Percentiles rank a stretch among this genome's conserved stretches.
These are phyloP conservation scores for Leccinum variicolor DNA, from an alignment of 768 basidiomycete genomes.

Conservation along the genomic window DNA sequence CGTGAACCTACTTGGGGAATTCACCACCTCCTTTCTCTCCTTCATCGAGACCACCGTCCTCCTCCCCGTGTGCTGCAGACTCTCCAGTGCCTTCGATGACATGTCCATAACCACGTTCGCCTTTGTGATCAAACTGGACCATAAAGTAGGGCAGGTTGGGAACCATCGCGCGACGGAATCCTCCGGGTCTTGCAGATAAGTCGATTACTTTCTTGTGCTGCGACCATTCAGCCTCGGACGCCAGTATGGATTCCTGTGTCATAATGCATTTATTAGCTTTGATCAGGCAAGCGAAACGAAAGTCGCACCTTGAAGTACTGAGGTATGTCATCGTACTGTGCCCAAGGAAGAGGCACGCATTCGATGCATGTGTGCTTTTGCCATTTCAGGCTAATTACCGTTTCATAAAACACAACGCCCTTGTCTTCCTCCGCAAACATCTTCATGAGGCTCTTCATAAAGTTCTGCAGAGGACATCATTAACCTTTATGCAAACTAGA, in stretches of 20 bases:
- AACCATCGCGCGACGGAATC: constrained; percentile 93
- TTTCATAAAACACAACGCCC: constrained; percentile 95
- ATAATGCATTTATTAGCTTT: constrained; percentile 3
- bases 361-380: constrained; percentile 95
- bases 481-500: not conserved
- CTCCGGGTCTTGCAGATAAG: constrained; percentile 85
- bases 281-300: not conserved
- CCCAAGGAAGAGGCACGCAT: constrained; percentile 90
- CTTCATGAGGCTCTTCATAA: constrained; percentile 91
- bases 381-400: constrained; percentile 78
- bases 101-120: constrained; percentile 97
- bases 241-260: constrained; percentile 82
- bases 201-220: constrained; percentile 97
- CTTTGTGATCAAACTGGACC: constrained; percentile 98
- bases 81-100: constrained; percentile 91
- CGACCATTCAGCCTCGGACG: constrained; percentile 96
- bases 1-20: constrained; percentile 68
- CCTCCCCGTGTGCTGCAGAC: constrained; percentile 55
- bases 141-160: constrained; percentile 98
- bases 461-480: constrained; percentile 42
- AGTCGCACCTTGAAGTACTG: constrained; percentile 82
- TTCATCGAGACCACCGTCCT: constrained; percentile 68
- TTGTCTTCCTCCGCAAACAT: constrained; percentile 94
- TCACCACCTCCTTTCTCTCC: constrained; percentile 90
- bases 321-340: constrained; percentile 80